Percentiles rank a stretch among this genome's conserved stretches.
These are phyloP conservation scores for Eruca vesicaria DNA, from an alignment of 441 rosid species.

Conservation along the genomic window DNA sequence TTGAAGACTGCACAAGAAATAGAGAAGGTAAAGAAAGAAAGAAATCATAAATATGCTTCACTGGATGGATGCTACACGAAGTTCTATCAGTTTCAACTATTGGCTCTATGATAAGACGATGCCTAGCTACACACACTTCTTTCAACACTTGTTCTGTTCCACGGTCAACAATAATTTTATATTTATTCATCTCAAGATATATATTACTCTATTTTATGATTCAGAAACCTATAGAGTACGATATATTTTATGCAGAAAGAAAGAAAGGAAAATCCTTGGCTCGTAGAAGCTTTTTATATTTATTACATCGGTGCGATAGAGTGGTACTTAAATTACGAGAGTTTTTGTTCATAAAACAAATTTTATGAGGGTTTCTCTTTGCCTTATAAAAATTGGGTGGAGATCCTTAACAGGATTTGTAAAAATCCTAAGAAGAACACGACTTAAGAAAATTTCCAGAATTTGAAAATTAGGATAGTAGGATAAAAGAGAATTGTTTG, in stretches of 20 bases:
- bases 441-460: not conserved
- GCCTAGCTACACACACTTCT: slow-evolving; percentile 18
- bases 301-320: not conserved
- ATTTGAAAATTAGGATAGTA: too few relatives aligned
- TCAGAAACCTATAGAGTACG: not conserved
- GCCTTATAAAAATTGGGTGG: too few relatives aligned
- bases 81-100: not conserved
- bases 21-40: not conserved
- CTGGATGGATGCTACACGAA: slow-evolving; percentile 2
- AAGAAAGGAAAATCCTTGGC: not conserved
- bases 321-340: too few relatives aligned
- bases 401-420: not conserved
- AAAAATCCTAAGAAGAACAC: not conserved
- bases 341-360: too few relatives aligned
- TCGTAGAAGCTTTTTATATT: not conserved
- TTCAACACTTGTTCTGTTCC: slow-evolving; percentile 32
- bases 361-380: too few relatives aligned
- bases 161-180: slow-evolving; percentile 30
- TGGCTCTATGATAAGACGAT: slow-evolving; percentile 30
- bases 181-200: not conserved
- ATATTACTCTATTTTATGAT: not conserved
- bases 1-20: not conserved
- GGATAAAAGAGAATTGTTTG: too few relatives aligned
- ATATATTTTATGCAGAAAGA: not conserved
- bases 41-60: slow-evolving; percentile 8